Percentiles rank a stretch among this genome's conserved stretches.
These are phyloP conservation scores for Aspergillus heteromorphus DNA, from an alignment of 495 filamentous ascomycete species.

Conservation along the genomic window DNA sequence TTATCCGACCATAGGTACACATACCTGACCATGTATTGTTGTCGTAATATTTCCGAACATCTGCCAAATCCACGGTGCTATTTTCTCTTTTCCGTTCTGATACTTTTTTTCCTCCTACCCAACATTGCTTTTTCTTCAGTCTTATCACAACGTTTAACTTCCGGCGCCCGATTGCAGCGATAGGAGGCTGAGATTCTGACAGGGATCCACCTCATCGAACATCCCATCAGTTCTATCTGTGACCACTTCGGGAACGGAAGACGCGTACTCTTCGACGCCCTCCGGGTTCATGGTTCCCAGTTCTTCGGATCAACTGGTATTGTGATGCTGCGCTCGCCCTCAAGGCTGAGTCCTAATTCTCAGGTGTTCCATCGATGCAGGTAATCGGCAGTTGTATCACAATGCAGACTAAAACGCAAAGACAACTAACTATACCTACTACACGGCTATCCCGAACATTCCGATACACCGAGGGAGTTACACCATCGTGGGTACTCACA, in stretches of 20 bases:
- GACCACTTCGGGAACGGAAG: neutral
- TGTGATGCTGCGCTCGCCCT: neutral
- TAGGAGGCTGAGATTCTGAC: neutral
- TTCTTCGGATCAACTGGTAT: neutral
- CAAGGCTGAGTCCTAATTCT: neutral
- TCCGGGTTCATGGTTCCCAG: neutral
- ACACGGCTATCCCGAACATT: neutral
- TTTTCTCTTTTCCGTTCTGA: neutral
- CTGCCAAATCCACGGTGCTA: neutral
- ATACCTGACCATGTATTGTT: neutral
- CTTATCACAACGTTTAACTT: neutral
- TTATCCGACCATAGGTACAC: neutral
- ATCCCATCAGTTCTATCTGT: neutral
- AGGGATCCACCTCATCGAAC: neutral
- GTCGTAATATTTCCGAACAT: neutral
- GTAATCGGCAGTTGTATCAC: neutral
- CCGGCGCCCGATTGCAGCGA: slow-evolving; percentile 6
- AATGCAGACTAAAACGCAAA: neutral
- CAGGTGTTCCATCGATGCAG: neutral
- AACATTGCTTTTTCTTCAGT: neutral
- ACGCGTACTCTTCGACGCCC: neutral
- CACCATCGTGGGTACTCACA: neutral
- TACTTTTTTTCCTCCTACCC: neutral
- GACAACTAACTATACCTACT: neutral
- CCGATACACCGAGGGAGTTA: neutral